Evolutionary conservation across 2,329 filamentous ascomycete species (phyloP).

Genomic region (Dactylellina sp.): DNA sequence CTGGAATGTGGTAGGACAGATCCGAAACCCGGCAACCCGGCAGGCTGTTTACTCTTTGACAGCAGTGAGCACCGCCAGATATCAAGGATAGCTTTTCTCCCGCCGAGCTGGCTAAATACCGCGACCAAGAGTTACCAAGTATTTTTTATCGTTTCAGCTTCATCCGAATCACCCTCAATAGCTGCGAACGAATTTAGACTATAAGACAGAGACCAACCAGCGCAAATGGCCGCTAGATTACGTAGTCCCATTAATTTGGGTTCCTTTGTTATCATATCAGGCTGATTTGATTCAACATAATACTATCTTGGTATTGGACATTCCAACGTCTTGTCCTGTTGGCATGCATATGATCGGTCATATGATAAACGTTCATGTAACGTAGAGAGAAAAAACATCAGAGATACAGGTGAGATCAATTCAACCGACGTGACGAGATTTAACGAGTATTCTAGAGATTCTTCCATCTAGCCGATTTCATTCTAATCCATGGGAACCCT

Average conservation of each 20-base stretch:
- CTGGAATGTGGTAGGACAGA: not conserved
- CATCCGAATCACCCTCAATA: conserved; percentile 18
- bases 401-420: too few relatives aligned
- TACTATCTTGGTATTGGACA: too few relatives aligned
- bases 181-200: not conserved
- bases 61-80: conserved; percentile 1
- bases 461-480: not conserved
- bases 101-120: conserved; percentile 41
- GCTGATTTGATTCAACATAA: conserved; percentile 17
- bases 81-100: conserved; percentile 29
- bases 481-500: too few relatives aligned
- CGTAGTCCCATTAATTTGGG: conserved; percentile 17
- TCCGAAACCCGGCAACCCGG: conserved; percentile 20
- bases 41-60: conserved; percentile 8
- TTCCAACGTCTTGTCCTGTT: too few relatives aligned
- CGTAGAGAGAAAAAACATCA: too few relatives aligned
- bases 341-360: too few relatives aligned
- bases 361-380: too few relatives aligned
- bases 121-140: conserved; percentile 25
- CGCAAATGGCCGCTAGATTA: conserved; percentile 13
- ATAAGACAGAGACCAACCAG: not conserved
- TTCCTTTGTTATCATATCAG: conserved; percentile 6
- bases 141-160: conserved; percentile 27
- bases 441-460: not conserved
- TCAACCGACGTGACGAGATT: not conserved